A percentile compares a stretch with the other conserved stretches of the same genome.
Evolutionary conservation across 768 basidiomycete genomes (phyloP).

Genomic region (Boletus vermiculosoides): DNA sequence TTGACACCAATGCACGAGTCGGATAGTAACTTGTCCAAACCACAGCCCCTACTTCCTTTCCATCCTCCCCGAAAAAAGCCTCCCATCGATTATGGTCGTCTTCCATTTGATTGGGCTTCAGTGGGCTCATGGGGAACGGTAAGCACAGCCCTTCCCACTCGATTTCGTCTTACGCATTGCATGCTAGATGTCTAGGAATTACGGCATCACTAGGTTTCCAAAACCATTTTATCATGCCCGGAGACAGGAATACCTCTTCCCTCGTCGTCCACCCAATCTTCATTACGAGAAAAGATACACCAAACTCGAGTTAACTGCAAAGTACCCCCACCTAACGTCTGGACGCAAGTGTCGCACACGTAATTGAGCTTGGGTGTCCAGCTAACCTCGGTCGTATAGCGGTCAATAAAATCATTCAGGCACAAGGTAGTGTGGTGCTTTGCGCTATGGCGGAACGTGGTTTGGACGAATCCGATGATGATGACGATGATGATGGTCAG

Average conservation of each 20-base stretch:
- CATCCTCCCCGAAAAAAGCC: conserved; percentile 15
- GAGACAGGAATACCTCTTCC: conserved; percentile 23
- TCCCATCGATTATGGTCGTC: conserved; percentile 18
- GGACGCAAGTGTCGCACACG: conserved; percentile 31
- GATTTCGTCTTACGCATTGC: background rate
- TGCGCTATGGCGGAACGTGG: conserved; percentile 50
- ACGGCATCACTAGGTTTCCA: conserved; percentile 21
- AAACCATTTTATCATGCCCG: conserved; percentile 21
- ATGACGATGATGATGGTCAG: conserved; percentile 20
- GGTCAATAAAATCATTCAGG: conserved; percentile 53
- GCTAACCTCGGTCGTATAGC: conserved; percentile 33
- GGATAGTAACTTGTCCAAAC: background rate
- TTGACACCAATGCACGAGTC: conserved; percentile 19
- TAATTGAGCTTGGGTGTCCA: background rate
- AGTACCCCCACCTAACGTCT: conserved; percentile 46
- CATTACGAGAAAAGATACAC: conserved; percentile 23
- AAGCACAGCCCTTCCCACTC: background rate
- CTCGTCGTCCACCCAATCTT: conserved; percentile 24
- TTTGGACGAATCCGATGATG: conserved; percentile 32
- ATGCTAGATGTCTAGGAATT: conserved; percentile 12
- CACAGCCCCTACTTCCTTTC: conserved; percentile 2
- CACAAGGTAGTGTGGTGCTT: conserved; percentile 39
- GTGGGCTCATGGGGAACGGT: conserved; percentile 24
- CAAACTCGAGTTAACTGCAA: conserved; percentile 27
- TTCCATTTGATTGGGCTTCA: conserved; percentile 20